Evolutionary conservation across 148 eudicot genomes (phyloP).

Genomic region (Cornus florida): DNA sequence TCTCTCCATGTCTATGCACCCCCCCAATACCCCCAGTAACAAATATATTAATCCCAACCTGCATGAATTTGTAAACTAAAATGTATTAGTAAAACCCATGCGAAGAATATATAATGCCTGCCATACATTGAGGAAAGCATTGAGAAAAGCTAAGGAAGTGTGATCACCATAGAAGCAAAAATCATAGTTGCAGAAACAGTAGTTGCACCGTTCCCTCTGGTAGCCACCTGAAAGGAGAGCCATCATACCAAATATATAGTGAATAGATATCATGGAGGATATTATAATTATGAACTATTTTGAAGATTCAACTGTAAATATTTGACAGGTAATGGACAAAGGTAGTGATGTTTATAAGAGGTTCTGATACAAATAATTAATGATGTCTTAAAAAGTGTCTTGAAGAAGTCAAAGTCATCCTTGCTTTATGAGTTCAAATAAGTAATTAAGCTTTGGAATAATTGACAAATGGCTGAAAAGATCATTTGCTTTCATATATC

Average conservation of each 20-base stretch:
- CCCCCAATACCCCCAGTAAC: slow-evolving; percentile 98
- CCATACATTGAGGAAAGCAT: background rate
- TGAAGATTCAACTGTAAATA: too few relatives aligned
- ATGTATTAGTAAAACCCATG: background rate
- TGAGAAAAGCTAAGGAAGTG: background rate
- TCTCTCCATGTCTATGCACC: slow-evolving; percentile 92
- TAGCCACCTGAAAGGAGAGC: slow-evolving; percentile 58
- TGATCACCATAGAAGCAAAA: slow-evolving; percentile 78
- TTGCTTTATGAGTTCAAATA: too few relatives aligned
- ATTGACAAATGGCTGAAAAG: too few relatives aligned
- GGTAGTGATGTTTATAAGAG: too few relatives aligned
- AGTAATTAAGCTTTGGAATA: too few relatives aligned
- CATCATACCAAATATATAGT: background rate
- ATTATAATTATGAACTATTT: too few relatives aligned
- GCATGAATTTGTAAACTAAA: slow-evolving; percentile 21
- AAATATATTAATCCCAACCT: slow-evolving; percentile 91
- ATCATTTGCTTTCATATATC: too few relatives aligned
- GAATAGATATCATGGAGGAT: background rate
- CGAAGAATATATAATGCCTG: background rate
- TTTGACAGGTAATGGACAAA: too few relatives aligned
- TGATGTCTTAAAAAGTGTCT: too few relatives aligned
- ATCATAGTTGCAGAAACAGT: slow-evolving; percentile 96
- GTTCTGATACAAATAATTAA: too few relatives aligned
- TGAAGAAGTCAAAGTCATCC: too few relatives aligned
- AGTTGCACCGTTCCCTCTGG: slow-evolving; percentile 83